Conservation (phyloP, 1,139 yeast species). For the Lodderomyces elongisporus region DNA sequence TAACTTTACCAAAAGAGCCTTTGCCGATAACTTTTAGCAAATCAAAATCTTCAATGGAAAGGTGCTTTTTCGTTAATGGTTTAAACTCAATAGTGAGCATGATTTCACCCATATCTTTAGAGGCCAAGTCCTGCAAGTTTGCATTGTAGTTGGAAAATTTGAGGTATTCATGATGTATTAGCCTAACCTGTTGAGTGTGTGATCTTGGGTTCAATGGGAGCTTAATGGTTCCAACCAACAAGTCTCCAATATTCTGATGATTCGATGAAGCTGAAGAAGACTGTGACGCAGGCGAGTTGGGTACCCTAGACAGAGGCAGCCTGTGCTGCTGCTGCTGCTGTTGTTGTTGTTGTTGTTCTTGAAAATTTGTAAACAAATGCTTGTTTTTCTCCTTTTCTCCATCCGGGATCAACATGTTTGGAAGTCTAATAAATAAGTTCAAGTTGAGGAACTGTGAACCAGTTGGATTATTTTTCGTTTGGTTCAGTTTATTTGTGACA, state of each 20-base stretch:
- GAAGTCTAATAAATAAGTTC: slow-evolving; percentile 73
- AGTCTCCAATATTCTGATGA: slow-evolving; percentile 31
- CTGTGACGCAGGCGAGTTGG: slow-evolving; percentile 1
- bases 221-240: slow-evolving; percentile 40
- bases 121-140: slow-evolving; percentile 10
- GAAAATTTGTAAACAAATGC: slow-evolving; percentile 26
- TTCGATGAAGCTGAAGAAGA: slow-evolving; percentile 5
- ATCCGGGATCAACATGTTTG: slow-evolving; percentile 56
- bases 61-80: slow-evolving; percentile 60
- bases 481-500: slow-evolving; percentile 67
- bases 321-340: neutral
- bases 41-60: slow-evolving; percentile 88
- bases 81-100: slow-evolving; percentile 74
- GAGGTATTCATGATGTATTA: slow-evolving; percentile 44
- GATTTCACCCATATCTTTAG: slow-evolving; percentile 42
- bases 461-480: slow-evolving; percentile 3
- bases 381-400: slow-evolving; percentile 27
- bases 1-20: slow-evolving; percentile 97
- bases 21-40: slow-evolving; percentile 92
- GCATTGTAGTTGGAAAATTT: slow-evolving; percentile 30
- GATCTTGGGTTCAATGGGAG: slow-evolving; percentile 38
- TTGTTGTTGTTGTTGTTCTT: slow-evolving; percentile 6
- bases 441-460: slow-evolving; percentile 48
- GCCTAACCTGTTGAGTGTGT: slow-evolving; percentile 34
- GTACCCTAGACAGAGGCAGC: neutral